These are phyloP conservation scores for Pugionium dolabratum DNA, from an alignment of 345 rosid species.

Conservation along the genomic window DNA sequence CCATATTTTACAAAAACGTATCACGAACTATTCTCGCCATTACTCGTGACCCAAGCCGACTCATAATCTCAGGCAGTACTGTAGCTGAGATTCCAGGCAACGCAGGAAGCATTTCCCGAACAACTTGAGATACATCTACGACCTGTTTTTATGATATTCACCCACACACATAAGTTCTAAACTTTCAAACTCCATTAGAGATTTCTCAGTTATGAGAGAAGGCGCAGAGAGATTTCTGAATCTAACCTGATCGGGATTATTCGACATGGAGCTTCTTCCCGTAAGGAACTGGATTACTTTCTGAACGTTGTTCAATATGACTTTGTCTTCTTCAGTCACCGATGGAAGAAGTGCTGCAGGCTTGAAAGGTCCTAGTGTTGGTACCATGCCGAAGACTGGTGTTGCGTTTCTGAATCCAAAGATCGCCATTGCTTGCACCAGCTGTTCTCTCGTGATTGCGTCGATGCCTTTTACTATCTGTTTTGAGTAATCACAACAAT, in stretches of 20 bases:
- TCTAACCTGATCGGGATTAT: slow-evolving; percentile 62
- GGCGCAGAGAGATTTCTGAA: slow-evolving; percentile 7
- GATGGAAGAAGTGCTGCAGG: slow-evolving; percentile 78
- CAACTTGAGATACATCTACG: slow-evolving; percentile 51
- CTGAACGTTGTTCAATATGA: slow-evolving; percentile 72
- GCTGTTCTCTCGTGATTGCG: slow-evolving; percentile 89
- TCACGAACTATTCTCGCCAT: slow-evolving; percentile 77
- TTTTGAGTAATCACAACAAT: slow-evolving; percentile 1
- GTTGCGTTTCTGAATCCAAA: slow-evolving; percentile 62
- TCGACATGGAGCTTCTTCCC: slow-evolving; percentile 62
- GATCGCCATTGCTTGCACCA: slow-evolving; percentile 66
- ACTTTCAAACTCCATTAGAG: background rate
- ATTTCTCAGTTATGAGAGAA: background rate
- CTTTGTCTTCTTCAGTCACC: slow-evolving; percentile 76
- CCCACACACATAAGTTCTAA: background rate
- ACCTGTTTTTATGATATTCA: slow-evolving; percentile 41
- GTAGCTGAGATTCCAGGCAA: slow-evolving; percentile 77
- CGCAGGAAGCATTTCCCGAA: slow-evolving; percentile 71
- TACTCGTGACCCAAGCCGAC: slow-evolving; percentile 73
- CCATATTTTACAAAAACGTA: slow-evolving; percentile 50
- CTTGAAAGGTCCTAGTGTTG: slow-evolving; percentile 70
- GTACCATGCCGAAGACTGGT: slow-evolving; percentile 82
- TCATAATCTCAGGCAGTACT: slow-evolving; percentile 72
- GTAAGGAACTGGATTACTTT: slow-evolving; percentile 77
- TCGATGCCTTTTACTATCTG: slow-evolving; percentile 97